A percentile compares a stretch with the other conserved stretches of the same genome.
These are phyloP conservation scores for Penicillium carneum DNA, from an alignment of 2,329 filamentous ascomycete genomes.

Conservation along the genomic window DNA sequence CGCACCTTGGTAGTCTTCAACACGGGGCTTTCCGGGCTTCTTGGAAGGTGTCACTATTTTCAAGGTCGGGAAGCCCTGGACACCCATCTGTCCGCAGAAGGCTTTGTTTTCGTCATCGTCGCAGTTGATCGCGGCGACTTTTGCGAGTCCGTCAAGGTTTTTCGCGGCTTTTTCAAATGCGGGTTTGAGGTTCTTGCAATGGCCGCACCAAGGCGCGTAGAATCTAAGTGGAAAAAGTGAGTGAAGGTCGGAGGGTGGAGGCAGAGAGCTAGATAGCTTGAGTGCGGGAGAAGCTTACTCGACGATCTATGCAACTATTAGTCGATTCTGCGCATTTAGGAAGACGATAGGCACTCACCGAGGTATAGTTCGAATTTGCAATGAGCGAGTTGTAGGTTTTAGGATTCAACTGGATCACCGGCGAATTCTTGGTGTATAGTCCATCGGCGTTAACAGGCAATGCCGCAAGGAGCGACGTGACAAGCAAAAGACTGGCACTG, in stretches of 20 bases:
- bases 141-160: constrained; percentile 86
- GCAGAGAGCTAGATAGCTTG: constrained; percentile 6
- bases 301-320: constrained; percentile 53
- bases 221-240: constrained; percentile 65
- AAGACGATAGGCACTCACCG: constrained; percentile 65
- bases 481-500: constrained; percentile 59
- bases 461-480: constrained; percentile 66
- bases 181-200: constrained; percentile 94
- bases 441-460: constrained; percentile 71
- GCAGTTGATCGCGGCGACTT: constrained; percentile 93
- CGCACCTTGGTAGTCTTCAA: constrained; percentile 89
- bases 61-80: constrained; percentile 92
- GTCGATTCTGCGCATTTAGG: background rate
- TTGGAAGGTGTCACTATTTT: constrained; percentile 90
- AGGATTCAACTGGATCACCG: constrained; percentile 80
- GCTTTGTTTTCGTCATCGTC: constrained; percentile 92
- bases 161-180: constrained; percentile 93
- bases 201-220: constrained; percentile 97
- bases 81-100: constrained; percentile 82
- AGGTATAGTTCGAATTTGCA: constrained; percentile 87
- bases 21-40: constrained; percentile 77
- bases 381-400: constrained; percentile 84
- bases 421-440: constrained; percentile 84
- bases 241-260: constrained; percentile 15
- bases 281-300: constrained; percentile 54